phyloP scores from a whole-genome alignment of 2,329 filamentous ascomycete genomes.

The Nemania bipapillata region DNA sequence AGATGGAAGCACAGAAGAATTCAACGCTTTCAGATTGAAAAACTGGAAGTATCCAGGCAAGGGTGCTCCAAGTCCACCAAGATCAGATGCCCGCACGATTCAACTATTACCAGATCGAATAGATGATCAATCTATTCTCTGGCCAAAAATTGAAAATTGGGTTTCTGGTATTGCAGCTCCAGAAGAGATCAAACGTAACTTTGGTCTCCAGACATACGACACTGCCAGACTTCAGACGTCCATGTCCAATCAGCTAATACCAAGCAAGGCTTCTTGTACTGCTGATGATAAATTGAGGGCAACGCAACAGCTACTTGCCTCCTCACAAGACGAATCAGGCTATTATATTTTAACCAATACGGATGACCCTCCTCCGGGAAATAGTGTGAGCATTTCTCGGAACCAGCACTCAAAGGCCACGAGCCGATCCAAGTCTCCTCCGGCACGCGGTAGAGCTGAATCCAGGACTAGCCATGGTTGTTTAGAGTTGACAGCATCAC shows the following conservation, averaged over 20 bases:
- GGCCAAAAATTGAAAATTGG: slow-evolving; percentile 28
- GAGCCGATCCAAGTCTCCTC: too few species aligned
- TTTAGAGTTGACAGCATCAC: too few species aligned
- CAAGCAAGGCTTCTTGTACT: too few species aligned
- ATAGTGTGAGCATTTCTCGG: too few species aligned
- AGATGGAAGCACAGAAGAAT: slow-evolving; percentile 2
- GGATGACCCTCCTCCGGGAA: too few species aligned
- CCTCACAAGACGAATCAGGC: not conserved
- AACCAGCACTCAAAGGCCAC: too few species aligned
- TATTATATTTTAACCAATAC: not conserved
- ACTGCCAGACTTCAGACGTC: not conserved
- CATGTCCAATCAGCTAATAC: too few species aligned
- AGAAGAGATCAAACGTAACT: too few species aligned
- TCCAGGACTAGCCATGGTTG: too few species aligned
- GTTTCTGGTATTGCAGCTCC: slow-evolving; percentile 25
- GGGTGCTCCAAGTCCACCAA: not conserved
- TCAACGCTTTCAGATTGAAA: slow-evolving; percentile 21
- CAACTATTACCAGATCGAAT: not conserved
- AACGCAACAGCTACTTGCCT: too few species aligned
- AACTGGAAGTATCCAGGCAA: slow-evolving; percentile 29
- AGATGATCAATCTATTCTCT: not conserved
- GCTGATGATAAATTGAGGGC: too few species aligned
- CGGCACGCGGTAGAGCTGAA: too few species aligned
- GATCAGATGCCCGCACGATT: not conserved
- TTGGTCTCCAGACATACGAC: not conserved